phyloP scores from a whole-genome alignment of 495 filamentous ascomycete genomes.

The Mycothermus thermophilus region DNA sequence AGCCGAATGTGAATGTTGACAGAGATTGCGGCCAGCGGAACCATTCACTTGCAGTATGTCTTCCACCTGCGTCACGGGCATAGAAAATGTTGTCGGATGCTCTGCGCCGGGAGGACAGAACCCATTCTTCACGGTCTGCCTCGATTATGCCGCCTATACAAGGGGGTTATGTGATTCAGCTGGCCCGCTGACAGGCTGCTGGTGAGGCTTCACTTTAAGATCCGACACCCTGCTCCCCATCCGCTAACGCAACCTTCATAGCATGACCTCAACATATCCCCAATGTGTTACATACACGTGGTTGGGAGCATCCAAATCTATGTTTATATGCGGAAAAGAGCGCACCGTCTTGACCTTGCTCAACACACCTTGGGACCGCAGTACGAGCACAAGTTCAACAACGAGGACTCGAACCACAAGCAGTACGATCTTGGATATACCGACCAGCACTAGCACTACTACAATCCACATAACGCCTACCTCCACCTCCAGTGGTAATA shows the following conservation, averaged over 20 bases:
- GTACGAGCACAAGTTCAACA: too few relatives aligned
- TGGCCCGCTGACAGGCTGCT: slow-evolving; percentile 23
- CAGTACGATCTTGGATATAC: too few relatives aligned
- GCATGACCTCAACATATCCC: slow-evolving; percentile 2
- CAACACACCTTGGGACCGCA: too few relatives aligned
- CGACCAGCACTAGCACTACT: background rate
- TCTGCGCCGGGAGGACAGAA: slow-evolving; percentile 3
- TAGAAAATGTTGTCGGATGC: slow-evolving; percentile 22
- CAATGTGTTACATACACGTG: slow-evolving; percentile 24
- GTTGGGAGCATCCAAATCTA: too few relatives aligned
- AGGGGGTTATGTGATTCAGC: slow-evolving; percentile 12
- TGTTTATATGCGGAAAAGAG: too few relatives aligned
- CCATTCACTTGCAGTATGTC: slow-evolving; percentile 13
- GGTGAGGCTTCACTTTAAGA: slow-evolving; percentile 11
- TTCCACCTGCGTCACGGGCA: slow-evolving; percentile 20
- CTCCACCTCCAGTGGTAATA: background rate
- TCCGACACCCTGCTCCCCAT: background rate
- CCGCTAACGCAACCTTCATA: background rate
- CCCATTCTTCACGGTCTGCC: slow-evolving; percentile 22
- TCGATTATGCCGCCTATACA: slow-evolving; percentile 20
- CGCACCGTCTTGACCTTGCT: too few relatives aligned
- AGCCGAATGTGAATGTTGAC: too few relatives aligned
- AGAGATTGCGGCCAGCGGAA: too few relatives aligned
- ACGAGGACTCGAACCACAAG: too few relatives aligned
- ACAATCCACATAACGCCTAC: background rate